Conservation (phyloP, 176 grass and related monocot species). For the Bromus sterilis region DNA sequence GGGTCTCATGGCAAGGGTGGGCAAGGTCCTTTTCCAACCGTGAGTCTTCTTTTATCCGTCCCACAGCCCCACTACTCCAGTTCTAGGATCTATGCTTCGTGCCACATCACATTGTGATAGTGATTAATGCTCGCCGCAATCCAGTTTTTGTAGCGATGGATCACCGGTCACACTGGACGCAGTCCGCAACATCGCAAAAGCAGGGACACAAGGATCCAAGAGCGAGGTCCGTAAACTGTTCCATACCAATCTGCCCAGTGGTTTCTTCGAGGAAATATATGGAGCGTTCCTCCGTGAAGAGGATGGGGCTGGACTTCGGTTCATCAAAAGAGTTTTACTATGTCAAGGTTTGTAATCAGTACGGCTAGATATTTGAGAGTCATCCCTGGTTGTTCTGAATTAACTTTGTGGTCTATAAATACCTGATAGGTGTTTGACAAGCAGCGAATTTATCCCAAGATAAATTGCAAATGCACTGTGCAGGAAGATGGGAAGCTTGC, state of each 20-base stretch:
- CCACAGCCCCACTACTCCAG: neutral
- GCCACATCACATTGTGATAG: neutral
- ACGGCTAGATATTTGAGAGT: neutral
- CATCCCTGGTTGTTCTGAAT: neutral
- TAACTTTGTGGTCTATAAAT: neutral
- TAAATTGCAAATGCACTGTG: conserved; percentile 58
- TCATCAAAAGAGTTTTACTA: conserved; percentile 29
- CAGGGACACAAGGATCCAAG: neutral
- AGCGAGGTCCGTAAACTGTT: conserved; percentile 25
- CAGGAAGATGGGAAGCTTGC: conserved; percentile 36
- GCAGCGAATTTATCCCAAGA: conserved; percentile 14
- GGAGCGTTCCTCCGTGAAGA: neutral
- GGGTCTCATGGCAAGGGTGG: conserved; percentile 19
- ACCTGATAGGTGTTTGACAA: conserved; percentile 50
- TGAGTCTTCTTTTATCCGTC: conserved; percentile 6
- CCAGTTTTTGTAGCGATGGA: neutral
- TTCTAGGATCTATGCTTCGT: neutral
- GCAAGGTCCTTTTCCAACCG: conserved; percentile 24
- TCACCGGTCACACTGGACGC: neutral
- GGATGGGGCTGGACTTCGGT: conserved; percentile 20
- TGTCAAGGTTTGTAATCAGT: conserved; percentile 18
- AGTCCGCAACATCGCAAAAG: neutral
- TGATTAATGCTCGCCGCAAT: neutral
- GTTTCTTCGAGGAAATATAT: conserved; percentile 18
- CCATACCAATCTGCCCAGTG: conserved; percentile 10